Percentiles rank a stretch among this genome's conserved stretches.
Evolutionary conservation across 257 asterid genomes (phyloP).

Genomic region (Solanum phureja): DNA sequence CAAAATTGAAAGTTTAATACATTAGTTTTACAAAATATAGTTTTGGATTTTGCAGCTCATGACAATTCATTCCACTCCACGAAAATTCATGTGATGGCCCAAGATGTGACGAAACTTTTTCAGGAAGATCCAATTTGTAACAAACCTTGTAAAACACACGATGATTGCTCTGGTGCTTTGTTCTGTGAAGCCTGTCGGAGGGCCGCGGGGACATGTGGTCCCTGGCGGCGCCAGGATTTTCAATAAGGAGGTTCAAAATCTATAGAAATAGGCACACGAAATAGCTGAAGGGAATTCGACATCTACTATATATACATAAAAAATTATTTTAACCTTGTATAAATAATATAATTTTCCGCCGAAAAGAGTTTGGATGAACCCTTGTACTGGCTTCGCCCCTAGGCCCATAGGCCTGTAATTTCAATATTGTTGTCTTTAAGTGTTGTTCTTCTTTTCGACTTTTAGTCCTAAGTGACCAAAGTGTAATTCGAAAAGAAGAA

Average conservation of each 20-base stretch:
- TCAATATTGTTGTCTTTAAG: too few species aligned
- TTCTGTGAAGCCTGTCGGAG: background rate
- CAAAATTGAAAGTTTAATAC: too few species aligned
- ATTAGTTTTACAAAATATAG: too few species aligned
- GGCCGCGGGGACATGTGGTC: background rate
- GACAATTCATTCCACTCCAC: background rate
- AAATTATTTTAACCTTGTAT: too few species aligned
- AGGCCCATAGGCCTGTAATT: too few species aligned
- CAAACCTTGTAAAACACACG: background rate
- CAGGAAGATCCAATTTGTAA: background rate
- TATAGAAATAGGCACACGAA: too few species aligned
- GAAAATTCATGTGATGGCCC: background rate
- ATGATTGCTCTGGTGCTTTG: background rate
- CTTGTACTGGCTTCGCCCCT: too few species aligned
- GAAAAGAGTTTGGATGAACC: too few species aligned
- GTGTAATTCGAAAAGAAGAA: background rate
- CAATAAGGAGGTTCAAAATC: too few species aligned
- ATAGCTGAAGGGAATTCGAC: too few species aligned
- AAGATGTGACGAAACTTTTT: background rate
- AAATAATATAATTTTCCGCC: too few species aligned
- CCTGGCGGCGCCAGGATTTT: background rate
- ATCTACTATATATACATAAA: too few species aligned
- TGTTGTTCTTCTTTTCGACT: background rate
- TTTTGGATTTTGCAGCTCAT: background rate
- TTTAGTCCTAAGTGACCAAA: background rate